phyloP scores from a whole-genome alignment of 352 stramenopile genomes.

The Aphanomyces invadans region DNA sequence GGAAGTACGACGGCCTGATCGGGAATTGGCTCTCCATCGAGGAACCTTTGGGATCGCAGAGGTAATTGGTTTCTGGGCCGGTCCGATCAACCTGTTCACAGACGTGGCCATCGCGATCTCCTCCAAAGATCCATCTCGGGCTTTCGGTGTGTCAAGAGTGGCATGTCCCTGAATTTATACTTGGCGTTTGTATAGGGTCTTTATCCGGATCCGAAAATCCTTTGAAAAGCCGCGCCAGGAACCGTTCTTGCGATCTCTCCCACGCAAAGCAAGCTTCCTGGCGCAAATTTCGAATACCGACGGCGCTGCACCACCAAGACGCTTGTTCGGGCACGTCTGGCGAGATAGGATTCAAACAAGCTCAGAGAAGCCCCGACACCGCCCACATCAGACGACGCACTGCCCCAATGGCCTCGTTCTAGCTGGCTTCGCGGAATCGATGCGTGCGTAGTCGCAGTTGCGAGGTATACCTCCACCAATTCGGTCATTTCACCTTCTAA shows the following conservation, averaged over 20 bases:
- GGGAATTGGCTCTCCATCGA: slow-evolving; percentile 37
- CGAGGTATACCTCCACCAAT: too few relatives aligned
- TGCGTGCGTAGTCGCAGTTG: too few relatives aligned
- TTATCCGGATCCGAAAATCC: background rate
- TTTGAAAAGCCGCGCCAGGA: background rate
- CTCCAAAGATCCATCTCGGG: background rate
- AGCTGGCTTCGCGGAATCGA: too few relatives aligned
- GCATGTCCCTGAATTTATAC: too few relatives aligned
- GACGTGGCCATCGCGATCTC: background rate
- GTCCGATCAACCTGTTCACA: background rate
- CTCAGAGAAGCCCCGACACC: background rate
- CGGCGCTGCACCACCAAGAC: background rate
- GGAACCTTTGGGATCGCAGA: background rate
- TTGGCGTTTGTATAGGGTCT: background rate
- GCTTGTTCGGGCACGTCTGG: background rate
- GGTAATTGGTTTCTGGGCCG: background rate
- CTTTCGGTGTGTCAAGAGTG: too few relatives aligned
- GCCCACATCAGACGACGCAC: background rate
- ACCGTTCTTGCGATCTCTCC: background rate
- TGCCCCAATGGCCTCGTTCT: background rate
- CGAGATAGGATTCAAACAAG: background rate
- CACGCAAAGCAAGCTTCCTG: background rate
- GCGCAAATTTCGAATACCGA: background rate
- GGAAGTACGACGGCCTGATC: slow-evolving; percentile 65
- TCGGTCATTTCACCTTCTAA: too few relatives aligned